Evolutionary conservation across 805 yeast genomes (phyloP), one percentile per base, ranked within the genome.

Genomic region (Schizosaccharomyces lindneri): DNA sequence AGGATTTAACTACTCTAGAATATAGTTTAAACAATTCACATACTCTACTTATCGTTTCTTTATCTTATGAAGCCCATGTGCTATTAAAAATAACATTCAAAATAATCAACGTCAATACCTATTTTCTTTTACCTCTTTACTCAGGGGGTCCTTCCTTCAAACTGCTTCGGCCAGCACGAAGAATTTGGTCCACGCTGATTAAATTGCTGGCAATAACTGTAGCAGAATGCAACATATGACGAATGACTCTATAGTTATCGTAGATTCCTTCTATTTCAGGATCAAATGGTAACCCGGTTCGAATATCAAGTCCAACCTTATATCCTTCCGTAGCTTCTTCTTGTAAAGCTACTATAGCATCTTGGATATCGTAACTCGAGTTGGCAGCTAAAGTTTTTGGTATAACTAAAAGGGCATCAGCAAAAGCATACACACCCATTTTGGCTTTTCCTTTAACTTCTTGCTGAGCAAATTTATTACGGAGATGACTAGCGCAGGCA

Each of bases 231-330:
- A 93, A 76, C 9, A 95, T 95, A 71, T 93, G 93, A 75, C 98
- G 82, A 64, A 93, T 75, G 48, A 93, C 98, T 66, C 98, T 78
- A 75, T 80, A 93, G 31, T 95, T 85, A 73, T 93, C 99, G 95
- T 96, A 93, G 63, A 93, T 81, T 64, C 98, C 98, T 70, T 87
- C 95, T 62, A 85, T 79, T 6, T 87, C 79, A 60, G 98, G 97
- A 70, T 90, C 97, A 80, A 90, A 83, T 60, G 97, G 93, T 70
- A 89, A 96, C 48, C 99, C 99, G 11, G 90, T 79, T 64, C 80
- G 81, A 66, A 93, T 78, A 71, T 93, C 95, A 62, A 93, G 82
- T 63, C 98, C 99, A 55, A 89, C 95, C 15, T 36, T 41, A 68
- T 85, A 81, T 61, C 84, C 93, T 46, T 70, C 70, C 55, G 77